Percentiles rank a stretch among this genome's conserved stretches.
Evolutionary conservation across 805 yeast genomes (phyloP).

Genomic region (Spencermartinsiella europaea): DNA sequence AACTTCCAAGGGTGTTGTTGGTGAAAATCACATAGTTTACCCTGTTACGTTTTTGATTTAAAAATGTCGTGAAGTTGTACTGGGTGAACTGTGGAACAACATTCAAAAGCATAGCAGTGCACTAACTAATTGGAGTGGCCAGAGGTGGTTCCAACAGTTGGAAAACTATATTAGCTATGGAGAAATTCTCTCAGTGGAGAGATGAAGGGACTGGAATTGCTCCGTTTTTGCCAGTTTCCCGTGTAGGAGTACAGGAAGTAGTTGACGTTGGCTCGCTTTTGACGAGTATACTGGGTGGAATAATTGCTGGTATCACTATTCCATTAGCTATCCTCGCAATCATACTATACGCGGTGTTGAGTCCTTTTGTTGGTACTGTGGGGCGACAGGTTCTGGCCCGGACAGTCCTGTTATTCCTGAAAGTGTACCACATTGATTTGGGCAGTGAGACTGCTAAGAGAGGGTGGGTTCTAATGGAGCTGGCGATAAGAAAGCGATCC

Average conservation of each 20-base stretch:
- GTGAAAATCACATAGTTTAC: too few relatives aligned
- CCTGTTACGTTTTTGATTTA: too few relatives aligned
- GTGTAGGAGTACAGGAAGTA: conserved; percentile 1
- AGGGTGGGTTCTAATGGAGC: not conserved
- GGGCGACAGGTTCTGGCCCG: not conserved
- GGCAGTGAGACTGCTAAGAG: not conserved
- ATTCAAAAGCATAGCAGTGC: too few relatives aligned
- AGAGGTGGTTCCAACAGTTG: too few relatives aligned
- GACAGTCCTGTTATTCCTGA: not conserved
- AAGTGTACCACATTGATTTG: not conserved
- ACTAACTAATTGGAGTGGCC: too few relatives aligned
- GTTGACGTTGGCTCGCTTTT: not conserved
- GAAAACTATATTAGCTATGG: too few relatives aligned
- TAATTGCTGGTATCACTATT: not conserved
- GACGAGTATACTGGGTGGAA: not conserved
- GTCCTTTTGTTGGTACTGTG: not conserved
- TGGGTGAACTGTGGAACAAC: too few relatives aligned
- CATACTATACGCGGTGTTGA: not conserved
- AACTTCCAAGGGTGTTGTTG: too few relatives aligned
- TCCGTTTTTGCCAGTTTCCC: conserved; percentile 63
- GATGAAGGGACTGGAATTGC: conserved; percentile 93
- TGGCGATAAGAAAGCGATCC: not conserved
- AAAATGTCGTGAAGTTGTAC: too few relatives aligned
- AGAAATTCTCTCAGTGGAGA: conserved; percentile 76
- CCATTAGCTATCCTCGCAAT: not conserved